A percentile compares a stretch with the other conserved stretches of the same genome.
phyloP scores from a whole-genome alignment of 257 asterid species.

The Orobanche coerulescens region DNA sequence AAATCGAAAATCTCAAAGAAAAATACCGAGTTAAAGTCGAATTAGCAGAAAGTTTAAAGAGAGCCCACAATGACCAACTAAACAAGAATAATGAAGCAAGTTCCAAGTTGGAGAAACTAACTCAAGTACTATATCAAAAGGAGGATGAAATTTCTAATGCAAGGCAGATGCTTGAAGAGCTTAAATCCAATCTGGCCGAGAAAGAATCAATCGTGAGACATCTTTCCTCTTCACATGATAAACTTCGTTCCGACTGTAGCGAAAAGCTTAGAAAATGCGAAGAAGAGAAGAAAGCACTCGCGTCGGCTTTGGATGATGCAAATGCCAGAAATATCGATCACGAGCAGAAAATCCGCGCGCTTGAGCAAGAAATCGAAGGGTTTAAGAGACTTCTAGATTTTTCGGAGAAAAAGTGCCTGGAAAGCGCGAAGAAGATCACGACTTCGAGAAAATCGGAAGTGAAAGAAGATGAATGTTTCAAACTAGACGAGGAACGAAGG shows the following conservation, averaged over 20 bases:
- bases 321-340: slow-evolving; percentile 45
- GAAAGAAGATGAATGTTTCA: slow-evolving; percentile 44
- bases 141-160: slow-evolving; percentile 37
- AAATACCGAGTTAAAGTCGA: slow-evolving; percentile 42
- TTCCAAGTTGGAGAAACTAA: slow-evolving; percentile 48
- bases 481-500: slow-evolving; percentile 53
- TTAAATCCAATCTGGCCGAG: slow-evolving; percentile 41
- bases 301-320: slow-evolving; percentile 61
- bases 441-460: slow-evolving; percentile 29
- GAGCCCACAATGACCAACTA: slow-evolving; percentile 50
- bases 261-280: slow-evolving; percentile 45
- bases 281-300: slow-evolving; percentile 51
- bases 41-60: slow-evolving; percentile 54
- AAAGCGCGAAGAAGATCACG: slow-evolving; percentile 26
- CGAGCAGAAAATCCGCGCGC: slow-evolving; percentile 40
- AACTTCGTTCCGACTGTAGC: slow-evolving; percentile 45
- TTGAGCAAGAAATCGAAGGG: slow-evolving; percentile 52
- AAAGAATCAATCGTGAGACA: slow-evolving; percentile 52
- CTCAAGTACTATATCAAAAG: slow-evolving; percentile 40
- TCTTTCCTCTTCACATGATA: slow-evolving; percentile 48
- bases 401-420: slow-evolving; percentile 37
- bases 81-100: slow-evolving; percentile 51
- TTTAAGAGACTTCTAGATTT: slow-evolving; percentile 31
- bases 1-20: slow-evolving; percentile 48
- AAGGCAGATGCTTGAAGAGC: slow-evolving; percentile 34